These are phyloP conservation scores for Lignosus rhinocerotis DNA, from an alignment of 1,284 basidiomycete species.

Conservation along the genomic window DNA sequence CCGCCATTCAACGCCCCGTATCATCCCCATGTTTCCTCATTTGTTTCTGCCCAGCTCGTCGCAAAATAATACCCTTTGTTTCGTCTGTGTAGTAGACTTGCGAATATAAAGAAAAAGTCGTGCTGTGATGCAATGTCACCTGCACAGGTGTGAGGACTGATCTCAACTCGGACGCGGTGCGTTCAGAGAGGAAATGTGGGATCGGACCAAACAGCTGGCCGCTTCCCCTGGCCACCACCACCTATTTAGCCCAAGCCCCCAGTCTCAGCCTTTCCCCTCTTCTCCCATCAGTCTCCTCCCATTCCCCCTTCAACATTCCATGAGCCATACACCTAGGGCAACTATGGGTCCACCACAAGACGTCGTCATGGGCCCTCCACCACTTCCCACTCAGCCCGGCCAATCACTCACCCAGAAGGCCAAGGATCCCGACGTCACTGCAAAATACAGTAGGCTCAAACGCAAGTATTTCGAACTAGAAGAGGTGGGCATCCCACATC, in stretches of 20 bases:
- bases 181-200: constrained; percentile 28
- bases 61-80: not conserved
- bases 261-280: constrained; percentile 20
- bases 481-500: constrained; percentile 48
- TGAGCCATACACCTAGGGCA: constrained; percentile 32
- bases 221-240: constrained; percentile 28
- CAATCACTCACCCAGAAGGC: constrained; percentile 32
- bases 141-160: constrained; percentile 19
- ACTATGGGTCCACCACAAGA: constrained; percentile 40
- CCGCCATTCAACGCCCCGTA: constrained; percentile 25
- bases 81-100: constrained; percentile 6
- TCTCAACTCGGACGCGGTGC: constrained; percentile 15
- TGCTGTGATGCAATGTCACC: not conserved
- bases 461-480: constrained; percentile 65
- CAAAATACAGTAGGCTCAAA: constrained; percentile 66
- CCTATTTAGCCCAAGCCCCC: constrained; percentile 27
- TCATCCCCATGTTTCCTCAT: constrained; percentile 14
- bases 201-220: constrained; percentile 34
- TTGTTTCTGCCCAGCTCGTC: not conserved
- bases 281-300: constrained; percentile 25
- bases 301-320: constrained; percentile 22
- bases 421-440: constrained; percentile 47
- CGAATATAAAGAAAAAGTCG: not conserved
- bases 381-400: constrained; percentile 37
- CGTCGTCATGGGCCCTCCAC: constrained; percentile 50